Evolutionary conservation across 2,329 filamentous ascomycete species (phyloP).

Genomic region (Hypoxylon sp.): DNA sequence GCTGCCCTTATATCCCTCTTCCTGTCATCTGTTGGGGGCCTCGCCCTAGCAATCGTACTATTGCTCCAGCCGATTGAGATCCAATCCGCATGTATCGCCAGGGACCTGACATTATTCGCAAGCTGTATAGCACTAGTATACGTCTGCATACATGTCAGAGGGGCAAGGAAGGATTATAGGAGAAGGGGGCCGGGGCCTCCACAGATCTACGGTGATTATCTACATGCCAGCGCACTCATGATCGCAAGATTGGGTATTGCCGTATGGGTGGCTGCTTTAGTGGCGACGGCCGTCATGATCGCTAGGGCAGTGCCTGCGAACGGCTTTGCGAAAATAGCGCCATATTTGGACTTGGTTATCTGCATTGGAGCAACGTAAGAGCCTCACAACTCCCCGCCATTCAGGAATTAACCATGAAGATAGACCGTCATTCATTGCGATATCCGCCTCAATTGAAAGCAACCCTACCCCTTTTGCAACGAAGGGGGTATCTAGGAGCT

Average conservation of each 20-base stretch:
- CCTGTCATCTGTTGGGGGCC: slow-evolving; percentile 50
- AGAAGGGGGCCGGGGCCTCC: slow-evolving; percentile 47
- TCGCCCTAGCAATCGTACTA: slow-evolving; percentile 51
- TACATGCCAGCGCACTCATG: slow-evolving; percentile 53
- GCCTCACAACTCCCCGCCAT: not conserved
- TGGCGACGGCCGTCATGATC: slow-evolving; percentile 52
- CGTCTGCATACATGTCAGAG: slow-evolving; percentile 52
- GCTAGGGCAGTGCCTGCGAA: slow-evolving; percentile 38
- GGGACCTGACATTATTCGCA: slow-evolving; percentile 54
- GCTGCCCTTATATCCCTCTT: slow-evolving; percentile 51
- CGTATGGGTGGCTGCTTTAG: slow-evolving; percentile 52
- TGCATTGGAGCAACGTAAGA: slow-evolving; percentile 54
- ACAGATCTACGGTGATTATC: slow-evolving; percentile 51
- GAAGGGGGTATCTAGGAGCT: slow-evolving; percentile 46
- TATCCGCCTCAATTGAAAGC: slow-evolving; percentile 53
- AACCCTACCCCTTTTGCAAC: slow-evolving; percentile 52
- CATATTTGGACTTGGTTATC: slow-evolving; percentile 53
- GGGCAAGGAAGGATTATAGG: slow-evolving; percentile 48
- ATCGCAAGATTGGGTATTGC: slow-evolving; percentile 51
- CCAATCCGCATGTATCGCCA: slow-evolving; percentile 49
- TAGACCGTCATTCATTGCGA: slow-evolving; percentile 52
- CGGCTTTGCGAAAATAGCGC: slow-evolving; percentile 49
- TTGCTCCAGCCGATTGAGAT: slow-evolving; percentile 46
- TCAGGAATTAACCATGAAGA: slow-evolving; percentile 15
- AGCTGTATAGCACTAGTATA: slow-evolving; percentile 50